Base-by-base conservation (phyloP, 306 rosid genomes). In the Parietaria judaica region DNA sequence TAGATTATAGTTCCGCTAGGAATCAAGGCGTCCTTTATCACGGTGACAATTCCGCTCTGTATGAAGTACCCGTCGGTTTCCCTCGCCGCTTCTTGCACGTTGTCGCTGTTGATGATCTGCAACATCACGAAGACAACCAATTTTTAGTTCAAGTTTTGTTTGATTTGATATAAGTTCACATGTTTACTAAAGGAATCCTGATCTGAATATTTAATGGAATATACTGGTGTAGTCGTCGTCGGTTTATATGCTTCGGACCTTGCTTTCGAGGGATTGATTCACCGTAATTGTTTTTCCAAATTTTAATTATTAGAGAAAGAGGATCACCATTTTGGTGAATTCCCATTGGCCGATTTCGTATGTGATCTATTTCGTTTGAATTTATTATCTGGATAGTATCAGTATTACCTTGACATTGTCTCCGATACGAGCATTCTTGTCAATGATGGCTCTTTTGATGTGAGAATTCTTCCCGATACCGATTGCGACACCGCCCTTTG, bases 1-100 rank as follows among this genome's bases (percentile, higher is more conserved):
- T 74, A 80, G 76, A 94, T 88, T 39, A 86, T 73, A 6, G 89
- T 86, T 76, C 97, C 95, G 51, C 95, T 58, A 4, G 99, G 97
- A 82, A 94, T 84, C 67, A 82, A 76, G 54, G 99, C 97, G 77
- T 94, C 99, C 81, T 94, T 94, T 79, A 88, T 88, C 69, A 88
- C 77, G 3, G 99, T 94, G 23, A 94, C 99, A 0, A 88, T 94
- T 43, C 95, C 97, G 53, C 99, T 88, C 80, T 92, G 88, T 65
- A 92, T 92, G 87, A 92, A 92, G 64, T 92, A 94, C 5, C 99
- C 99, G 50, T 94, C 97, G 6, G 97, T 84, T 79, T 94, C 99
- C 65, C 99, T 84, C 56, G 99, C 97, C 17, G 97, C 94, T 86
- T 94, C 97, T 88, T 88, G 99, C 51, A 94, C 94, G 66, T 41